phyloP scores from a whole-genome alignment of 768 basidiomycete genomes.

The Phlebiopsis gigantea region DNA sequence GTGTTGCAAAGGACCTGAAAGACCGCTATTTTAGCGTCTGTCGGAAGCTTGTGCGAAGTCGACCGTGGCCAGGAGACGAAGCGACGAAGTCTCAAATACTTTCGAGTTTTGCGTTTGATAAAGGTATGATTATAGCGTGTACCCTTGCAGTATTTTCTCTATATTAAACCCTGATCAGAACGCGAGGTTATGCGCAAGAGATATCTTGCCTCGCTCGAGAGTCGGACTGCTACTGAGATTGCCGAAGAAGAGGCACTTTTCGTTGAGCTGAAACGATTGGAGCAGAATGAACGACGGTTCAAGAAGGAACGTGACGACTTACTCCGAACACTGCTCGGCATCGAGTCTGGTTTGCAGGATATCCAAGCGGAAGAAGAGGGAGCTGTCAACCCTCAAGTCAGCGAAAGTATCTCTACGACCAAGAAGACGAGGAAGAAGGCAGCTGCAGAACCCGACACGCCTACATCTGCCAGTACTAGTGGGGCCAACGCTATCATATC shows the following conservation, averaged over 20 bases:
- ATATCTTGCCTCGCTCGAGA: conserved; percentile 83
- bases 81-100: conserved; percentile 60
- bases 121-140: conserved; percentile 43
- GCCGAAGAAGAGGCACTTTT: conserved; percentile 95
- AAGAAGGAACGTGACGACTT: conserved; percentile 86
- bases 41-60: conserved; percentile 76
- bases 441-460: conserved; percentile 29
- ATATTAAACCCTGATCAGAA: conserved; percentile 38
- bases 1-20: conserved; percentile 69
- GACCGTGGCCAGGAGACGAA: conserved; percentile 84
- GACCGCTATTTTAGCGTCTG: conserved; percentile 92
- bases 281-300: conserved; percentile 87
- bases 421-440: conserved; percentile 59
- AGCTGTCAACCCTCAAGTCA: conserved; percentile 25
- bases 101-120: conserved; percentile 79
- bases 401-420: conserved; percentile 20
- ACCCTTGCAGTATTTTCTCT: background rate
- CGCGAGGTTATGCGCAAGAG: conserved; percentile 85
- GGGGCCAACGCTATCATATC: conserved; percentile 24
- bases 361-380: conserved; percentile 63
- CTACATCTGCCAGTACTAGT: conserved; percentile 26
- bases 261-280: conserved; percentile 89
- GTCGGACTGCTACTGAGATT: conserved; percentile 82
- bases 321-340: conserved; percentile 74
- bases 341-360: conserved; percentile 82